Conservation (phyloP, 805 yeast species). For the Barnettozyma siamensis region DNA sequence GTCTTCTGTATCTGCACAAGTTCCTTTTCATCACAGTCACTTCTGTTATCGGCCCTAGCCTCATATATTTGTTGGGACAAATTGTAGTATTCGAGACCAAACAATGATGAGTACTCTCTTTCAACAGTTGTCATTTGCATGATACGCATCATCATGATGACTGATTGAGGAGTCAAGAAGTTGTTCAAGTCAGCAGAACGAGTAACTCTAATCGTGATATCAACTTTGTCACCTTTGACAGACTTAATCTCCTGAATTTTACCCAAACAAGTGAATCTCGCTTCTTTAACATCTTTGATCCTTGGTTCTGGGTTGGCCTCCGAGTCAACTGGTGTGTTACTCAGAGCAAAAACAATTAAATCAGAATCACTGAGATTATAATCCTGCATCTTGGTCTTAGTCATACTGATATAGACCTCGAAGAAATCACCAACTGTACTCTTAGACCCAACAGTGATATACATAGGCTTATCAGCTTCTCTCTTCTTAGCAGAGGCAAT, state of each 20-base stretch:
- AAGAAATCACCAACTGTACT: conserved; percentile 80
- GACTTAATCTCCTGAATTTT: conserved; percentile 69
- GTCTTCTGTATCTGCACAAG: conserved; percentile 38
- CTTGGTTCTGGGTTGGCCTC: conserved; percentile 11
- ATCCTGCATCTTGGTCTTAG: conserved; percentile 44
- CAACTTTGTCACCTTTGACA: conserved; percentile 60
- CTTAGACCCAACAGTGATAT: conserved; percentile 68
- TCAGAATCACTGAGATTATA: conserved; percentile 69
- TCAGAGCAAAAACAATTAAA: conserved; percentile 53
- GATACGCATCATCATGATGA: conserved; percentile 62
- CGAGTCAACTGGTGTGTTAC: conserved; percentile 13
- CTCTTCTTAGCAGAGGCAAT: conserved; percentile 68
- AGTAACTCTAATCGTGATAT: conserved; percentile 65
- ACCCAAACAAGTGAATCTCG: conserved; percentile 62
- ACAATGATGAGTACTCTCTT: conserved; percentile 82
- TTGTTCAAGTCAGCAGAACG: conserved; percentile 40
- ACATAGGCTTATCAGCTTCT: conserved; percentile 50
- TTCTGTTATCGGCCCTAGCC: conserved; percentile 54
- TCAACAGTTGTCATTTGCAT: conserved; percentile 90
- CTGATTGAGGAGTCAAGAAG: conserved; percentile 56
- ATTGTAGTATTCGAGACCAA: conserved; percentile 79
- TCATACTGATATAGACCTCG: conserved; percentile 75
- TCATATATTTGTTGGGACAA: conserved; percentile 57
- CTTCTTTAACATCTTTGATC: conserved; percentile 29
- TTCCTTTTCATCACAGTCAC: conserved; percentile 27